A percentile compares a stretch with the other conserved stretches of the same genome.
Conservation (phyloP, 495 filamentous ascomycete species). For the Tirmania nivea region DNA sequence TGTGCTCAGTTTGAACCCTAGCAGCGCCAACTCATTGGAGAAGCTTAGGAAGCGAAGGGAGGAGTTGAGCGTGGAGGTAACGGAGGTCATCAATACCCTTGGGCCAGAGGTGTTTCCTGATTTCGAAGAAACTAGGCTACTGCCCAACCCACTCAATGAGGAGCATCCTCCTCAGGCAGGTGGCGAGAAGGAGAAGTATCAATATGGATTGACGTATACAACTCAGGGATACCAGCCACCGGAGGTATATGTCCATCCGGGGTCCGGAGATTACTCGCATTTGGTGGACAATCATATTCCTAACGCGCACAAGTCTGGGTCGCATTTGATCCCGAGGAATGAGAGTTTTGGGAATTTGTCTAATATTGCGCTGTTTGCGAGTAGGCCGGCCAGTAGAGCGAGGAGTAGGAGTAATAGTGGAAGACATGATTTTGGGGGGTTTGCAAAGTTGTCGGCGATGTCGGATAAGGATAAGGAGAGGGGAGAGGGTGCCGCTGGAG, state of each 20-base stretch:
- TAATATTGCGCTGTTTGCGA: conserved; percentile 70
- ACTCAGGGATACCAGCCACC: conserved; percentile 1
- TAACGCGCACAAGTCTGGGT: neutral
- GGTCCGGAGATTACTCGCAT: conserved; percentile 8
- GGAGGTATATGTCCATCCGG: neutral
- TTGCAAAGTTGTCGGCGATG: conserved; percentile 50
- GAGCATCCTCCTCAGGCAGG: conserved; percentile 11
- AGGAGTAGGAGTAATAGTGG: conserved; percentile 48
- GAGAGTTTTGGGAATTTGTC: conserved; percentile 82
- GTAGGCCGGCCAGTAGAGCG: conserved; percentile 50
- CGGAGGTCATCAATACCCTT: conserved; percentile 77
- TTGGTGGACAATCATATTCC: conserved; percentile 1
- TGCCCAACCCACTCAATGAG: conserved; percentile 4
- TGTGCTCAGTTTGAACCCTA: conserved; percentile 67
- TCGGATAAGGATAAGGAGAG: conserved; percentile 16
- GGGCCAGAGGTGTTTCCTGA: conserved; percentile 94
- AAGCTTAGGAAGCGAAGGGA: conserved; percentile 53
- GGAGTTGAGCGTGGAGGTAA: conserved; percentile 59
- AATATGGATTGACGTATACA: conserved; percentile 1
- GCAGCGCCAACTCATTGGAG: conserved; percentile 60
- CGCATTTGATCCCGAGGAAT: conserved; percentile 45
- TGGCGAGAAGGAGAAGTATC: conserved; percentile 6
- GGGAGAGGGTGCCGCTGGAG: neutral
- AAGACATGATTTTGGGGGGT: conserved; percentile 23
- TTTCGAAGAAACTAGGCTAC: conserved; percentile 36